Conservation (phyloP, 768 basidiomycete species). For the Pleurotus cornucopiae region DNA sequence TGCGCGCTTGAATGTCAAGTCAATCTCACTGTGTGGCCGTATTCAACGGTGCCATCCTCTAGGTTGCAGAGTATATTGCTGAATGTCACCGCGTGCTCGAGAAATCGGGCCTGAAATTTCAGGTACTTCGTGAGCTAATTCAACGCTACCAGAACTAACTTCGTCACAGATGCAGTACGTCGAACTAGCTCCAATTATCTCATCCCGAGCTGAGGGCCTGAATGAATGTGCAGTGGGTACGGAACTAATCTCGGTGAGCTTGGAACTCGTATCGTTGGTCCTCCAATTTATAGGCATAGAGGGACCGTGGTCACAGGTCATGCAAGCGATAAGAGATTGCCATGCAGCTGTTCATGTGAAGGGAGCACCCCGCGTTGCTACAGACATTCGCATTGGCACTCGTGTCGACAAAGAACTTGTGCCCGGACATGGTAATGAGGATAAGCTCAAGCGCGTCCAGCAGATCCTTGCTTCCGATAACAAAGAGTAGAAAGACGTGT, state of each 20-base stretch:
- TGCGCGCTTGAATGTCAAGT: slow-evolving; percentile 23
- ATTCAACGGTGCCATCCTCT: slow-evolving; percentile 6
- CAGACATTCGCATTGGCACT: slow-evolving; percentile 95
- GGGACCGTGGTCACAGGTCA: slow-evolving; percentile 84
- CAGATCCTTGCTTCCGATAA: slow-evolving; percentile 52
- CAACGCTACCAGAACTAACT: slow-evolving; percentile 8
- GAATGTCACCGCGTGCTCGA: slow-evolving; percentile 82
- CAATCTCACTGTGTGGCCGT: neutral
- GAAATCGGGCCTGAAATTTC: slow-evolving; percentile 77
- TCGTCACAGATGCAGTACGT: slow-evolving; percentile 62
- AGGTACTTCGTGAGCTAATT: slow-evolving; percentile 36
- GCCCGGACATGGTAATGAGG: slow-evolving; percentile 68
- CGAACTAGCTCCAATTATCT: slow-evolving; percentile 1
- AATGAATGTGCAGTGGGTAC: slow-evolving; percentile 57
- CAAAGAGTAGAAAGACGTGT: no score
- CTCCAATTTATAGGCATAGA: slow-evolving; percentile 33
- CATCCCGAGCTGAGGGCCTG: neutral
- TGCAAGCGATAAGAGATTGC: slow-evolving; percentile 84
- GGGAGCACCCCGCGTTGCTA: slow-evolving; percentile 75
- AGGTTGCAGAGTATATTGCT: slow-evolving; percentile 78
- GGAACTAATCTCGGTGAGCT: slow-evolving; percentile 80
- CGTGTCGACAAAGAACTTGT: slow-evolving; percentile 63
- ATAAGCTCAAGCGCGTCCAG: slow-evolving; percentile 78
- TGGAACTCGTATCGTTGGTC: neutral
- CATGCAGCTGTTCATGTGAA: slow-evolving; percentile 81